phyloP scores from a whole-genome alignment of 78 protist species.

The Dictyostelium intermedium region DNA sequence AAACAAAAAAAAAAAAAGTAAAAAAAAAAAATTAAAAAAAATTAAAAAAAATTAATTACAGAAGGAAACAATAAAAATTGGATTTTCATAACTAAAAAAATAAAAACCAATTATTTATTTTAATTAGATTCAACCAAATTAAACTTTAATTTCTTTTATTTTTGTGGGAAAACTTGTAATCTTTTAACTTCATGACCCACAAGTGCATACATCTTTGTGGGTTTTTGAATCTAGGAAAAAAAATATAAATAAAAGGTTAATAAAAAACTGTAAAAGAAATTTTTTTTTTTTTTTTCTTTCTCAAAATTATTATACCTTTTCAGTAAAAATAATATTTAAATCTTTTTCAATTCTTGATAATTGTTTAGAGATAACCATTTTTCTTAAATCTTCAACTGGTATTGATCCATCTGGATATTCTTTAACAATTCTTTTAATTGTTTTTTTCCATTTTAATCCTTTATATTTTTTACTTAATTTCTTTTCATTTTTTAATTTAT shows the following conservation, averaged over 20 bases:
- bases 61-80: too few relatives aligned
- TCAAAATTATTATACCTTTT: neutral
- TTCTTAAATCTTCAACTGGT: neutral
- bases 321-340: neutral
- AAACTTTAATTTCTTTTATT: neutral
- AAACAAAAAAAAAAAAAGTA: too few relatives aligned
- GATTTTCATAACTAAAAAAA: too few relatives aligned
- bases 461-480: neutral
- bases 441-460: constrained; percentile 1
- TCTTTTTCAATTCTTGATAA: neutral
- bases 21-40: too few relatives aligned
- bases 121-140: too few relatives aligned
- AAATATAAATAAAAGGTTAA: too few relatives aligned
- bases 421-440: neutral
- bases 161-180: neutral
- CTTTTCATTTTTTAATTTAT: neutral
- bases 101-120: too few relatives aligned
- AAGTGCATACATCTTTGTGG: neutral
- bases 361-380: neutral
- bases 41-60: too few relatives aligned
- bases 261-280: too few relatives aligned
- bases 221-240: constrained; percentile 6
- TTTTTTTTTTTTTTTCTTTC: neutral
- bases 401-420: constrained; percentile 1
- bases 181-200: neutral